Base-by-base conservation (phyloP, 2,329 filamentous ascomycete genomes). In the Fusarium cicatricum region DNA sequence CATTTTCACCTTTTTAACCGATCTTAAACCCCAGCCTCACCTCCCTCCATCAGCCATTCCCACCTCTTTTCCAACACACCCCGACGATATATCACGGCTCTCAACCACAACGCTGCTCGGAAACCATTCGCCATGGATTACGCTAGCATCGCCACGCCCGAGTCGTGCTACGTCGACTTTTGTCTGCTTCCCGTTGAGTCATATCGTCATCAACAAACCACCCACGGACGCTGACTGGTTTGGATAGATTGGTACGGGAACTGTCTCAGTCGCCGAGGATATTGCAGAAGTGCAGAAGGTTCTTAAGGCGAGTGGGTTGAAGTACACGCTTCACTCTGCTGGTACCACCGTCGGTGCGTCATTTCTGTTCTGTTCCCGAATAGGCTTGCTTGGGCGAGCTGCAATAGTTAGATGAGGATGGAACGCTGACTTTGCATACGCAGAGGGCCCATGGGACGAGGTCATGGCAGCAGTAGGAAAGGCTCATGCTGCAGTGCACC, bases 371-470 rank as follows among this genome's bases (percentile, higher is more conserved):
- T 31, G 26, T 44, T 31, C 36, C 23, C 17, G 11, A n/a, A 34
- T 23, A 38, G 11, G 29, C 39, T 51, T 28, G 19, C n/a, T 8
- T 19, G 10, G 32, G 15, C 31, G 38, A 9, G 6, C 12, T 14
- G 10, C 11, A 32, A n/a, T 14, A 11, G 29, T 32, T 10, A 17
- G 17, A 21, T 28, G 34, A 53, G 7, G 9, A 12, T 2, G 4
- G 5, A 15, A 40, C 15, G 9, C 44, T 55, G 16, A 53, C 23
- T 17, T n/a, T 59, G 17, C 7, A 5, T 11, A n/a, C 4, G 8
- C 66, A 96, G 94, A 98, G 79, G 95, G 94, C 3, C 84, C 87
- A 34, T 98, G 95, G 94, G 90, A 96, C 63, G 85, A 90, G 28
- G 92, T 96, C 54, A 92, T 96, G 83, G 81, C 79, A 51, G 82